phyloP scores from a whole-genome alignment of 2,329 filamentous ascomycete genomes.

The Colletotrichum truncatum region DNA sequence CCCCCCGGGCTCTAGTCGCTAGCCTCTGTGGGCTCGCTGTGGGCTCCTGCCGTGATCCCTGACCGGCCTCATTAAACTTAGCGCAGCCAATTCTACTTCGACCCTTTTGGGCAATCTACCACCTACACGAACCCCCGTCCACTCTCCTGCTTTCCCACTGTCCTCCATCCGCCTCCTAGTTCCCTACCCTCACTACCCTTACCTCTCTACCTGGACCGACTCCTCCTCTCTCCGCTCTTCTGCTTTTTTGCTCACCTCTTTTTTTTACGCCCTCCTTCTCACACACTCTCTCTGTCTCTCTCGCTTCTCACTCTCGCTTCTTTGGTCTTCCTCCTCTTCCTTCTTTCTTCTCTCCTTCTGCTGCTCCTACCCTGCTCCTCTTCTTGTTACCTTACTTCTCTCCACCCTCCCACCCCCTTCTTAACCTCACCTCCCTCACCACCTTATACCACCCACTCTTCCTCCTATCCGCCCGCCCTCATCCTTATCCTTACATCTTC shows the following conservation, averaged over 20 bases:
- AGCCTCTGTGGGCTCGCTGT: slow-evolving; percentile 23
- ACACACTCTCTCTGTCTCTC: slow-evolving; percentile 29
- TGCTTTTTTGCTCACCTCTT: slow-evolving; percentile 20
- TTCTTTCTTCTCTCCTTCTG: slow-evolving; percentile 40
- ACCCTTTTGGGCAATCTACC: slow-evolving; percentile 48
- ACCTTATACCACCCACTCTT: slow-evolving; percentile 37
- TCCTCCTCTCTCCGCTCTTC: slow-evolving; percentile 22
- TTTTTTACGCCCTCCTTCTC: not conserved
- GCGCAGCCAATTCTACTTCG: slow-evolving; percentile 47
- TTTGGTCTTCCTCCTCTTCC: slow-evolving; percentile 41
- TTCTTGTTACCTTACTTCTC: slow-evolving; percentile 35
- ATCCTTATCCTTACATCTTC: slow-evolving; percentile 41
- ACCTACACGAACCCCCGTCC: slow-evolving; percentile 35
- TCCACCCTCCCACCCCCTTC: too few species aligned
- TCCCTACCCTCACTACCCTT: slow-evolving; percentile 22
- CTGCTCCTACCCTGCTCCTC: slow-evolving; percentile 37
- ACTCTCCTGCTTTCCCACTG: slow-evolving; percentile 30
- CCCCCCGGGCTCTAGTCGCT: slow-evolving; percentile 29
- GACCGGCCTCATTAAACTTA: slow-evolving; percentile 51
- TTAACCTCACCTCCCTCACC: slow-evolving; percentile 33
- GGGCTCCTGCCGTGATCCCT: slow-evolving; percentile 33
- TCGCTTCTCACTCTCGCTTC: slow-evolving; percentile 38
- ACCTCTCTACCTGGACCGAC: slow-evolving; percentile 11
- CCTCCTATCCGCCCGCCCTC: slow-evolving; percentile 39
- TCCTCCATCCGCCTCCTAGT: slow-evolving; percentile 17